These are phyloP conservation scores for Acarospora socialis DNA, from an alignment of 2,329 filamentous ascomycete species.

Conservation along the genomic window DNA sequence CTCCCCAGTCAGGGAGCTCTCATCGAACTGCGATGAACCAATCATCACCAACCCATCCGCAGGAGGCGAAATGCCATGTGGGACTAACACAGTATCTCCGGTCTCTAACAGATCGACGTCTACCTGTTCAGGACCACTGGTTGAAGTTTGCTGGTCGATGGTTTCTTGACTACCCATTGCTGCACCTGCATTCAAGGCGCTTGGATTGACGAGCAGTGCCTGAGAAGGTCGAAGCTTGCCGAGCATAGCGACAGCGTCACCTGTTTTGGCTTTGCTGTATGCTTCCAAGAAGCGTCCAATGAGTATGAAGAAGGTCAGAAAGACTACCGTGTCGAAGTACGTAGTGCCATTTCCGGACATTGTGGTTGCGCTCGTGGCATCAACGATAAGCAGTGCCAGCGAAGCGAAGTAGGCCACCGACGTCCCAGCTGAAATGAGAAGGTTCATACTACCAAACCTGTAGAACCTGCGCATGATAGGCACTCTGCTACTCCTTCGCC, in stretches of 20 bases:
- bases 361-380: slow-evolving; percentile 15
- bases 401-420: slow-evolving; percentile 68
- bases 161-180: slow-evolving; percentile 2
- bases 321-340: slow-evolving; percentile 75
- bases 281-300: slow-evolving; percentile 59
- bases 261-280: slow-evolving; percentile 69
- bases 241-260: slow-evolving; percentile 59
- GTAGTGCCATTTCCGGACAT: slow-evolving; percentile 10
- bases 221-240: slow-evolving; percentile 55
- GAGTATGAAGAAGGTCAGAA: slow-evolving; percentile 46
- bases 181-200: slow-evolving; percentile 8
- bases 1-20: slow-evolving; percentile 66
- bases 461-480: slow-evolving; percentile 57
- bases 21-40: slow-evolving; percentile 61
- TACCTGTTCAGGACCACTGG: slow-evolving; percentile 30
- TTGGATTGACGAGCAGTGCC: slow-evolving; percentile 44
- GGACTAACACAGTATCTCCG: slow-evolving; percentile 60
- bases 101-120: slow-evolving; percentile 56
- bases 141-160: slow-evolving; percentile 4
- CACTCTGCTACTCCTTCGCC: slow-evolving; percentile 52
- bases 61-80: slow-evolving; percentile 69
- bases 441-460: slow-evolving; percentile 76
- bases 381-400: slow-evolving; percentile 52
- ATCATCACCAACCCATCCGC: slow-evolving; percentile 55
- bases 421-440: slow-evolving; percentile 67